phyloP scores from a whole-genome alignment of 78 protist species.

The Dictyostelium firmibasis region DNA sequence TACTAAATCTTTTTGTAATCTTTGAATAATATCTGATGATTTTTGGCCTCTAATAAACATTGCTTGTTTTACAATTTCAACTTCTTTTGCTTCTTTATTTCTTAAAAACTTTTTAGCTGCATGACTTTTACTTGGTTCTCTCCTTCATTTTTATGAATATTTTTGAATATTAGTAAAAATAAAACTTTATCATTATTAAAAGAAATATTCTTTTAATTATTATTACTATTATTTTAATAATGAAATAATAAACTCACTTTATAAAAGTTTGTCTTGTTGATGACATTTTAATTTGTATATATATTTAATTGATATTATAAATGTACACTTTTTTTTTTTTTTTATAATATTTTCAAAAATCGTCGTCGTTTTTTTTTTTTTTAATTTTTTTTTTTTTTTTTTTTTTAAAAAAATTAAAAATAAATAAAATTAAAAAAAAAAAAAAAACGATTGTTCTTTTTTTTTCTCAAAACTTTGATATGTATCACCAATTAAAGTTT shows the following conservation, averaged over 20 bases:
- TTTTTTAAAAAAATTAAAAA: too few relatives aligned
- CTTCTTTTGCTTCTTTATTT: constrained; percentile 53
- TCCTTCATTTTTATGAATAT: not conserved
- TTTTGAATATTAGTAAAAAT: too few relatives aligned
- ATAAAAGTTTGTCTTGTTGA: not conserved
- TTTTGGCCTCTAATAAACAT: constrained; percentile 78
- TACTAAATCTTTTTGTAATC: constrained; percentile 71
- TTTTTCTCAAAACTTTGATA: too few relatives aligned
- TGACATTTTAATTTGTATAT: not conserved
- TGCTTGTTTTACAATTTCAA: constrained; percentile 64
- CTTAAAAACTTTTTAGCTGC: constrained; percentile 55
- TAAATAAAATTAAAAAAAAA: too few relatives aligned
- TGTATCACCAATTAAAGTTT: too few relatives aligned
- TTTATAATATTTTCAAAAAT: too few relatives aligned
- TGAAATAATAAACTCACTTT: not conserved
- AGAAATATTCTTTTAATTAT: too few relatives aligned
- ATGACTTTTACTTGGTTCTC: constrained; percentile 24
- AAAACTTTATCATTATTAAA: too few relatives aligned
- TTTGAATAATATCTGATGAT: constrained; percentile 52
- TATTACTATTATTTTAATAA: too few relatives aligned
- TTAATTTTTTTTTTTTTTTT: not conserved
- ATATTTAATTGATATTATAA: not conserved
- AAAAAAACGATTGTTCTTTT: too few relatives aligned
- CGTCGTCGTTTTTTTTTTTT: not conserved
- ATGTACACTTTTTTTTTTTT: not conserved